A percentile compares a stretch with the other conserved stretches of the same genome.
Conservation (phyloP, 1,139 yeast genomes). For the Candida frijolesensis region DNA sequence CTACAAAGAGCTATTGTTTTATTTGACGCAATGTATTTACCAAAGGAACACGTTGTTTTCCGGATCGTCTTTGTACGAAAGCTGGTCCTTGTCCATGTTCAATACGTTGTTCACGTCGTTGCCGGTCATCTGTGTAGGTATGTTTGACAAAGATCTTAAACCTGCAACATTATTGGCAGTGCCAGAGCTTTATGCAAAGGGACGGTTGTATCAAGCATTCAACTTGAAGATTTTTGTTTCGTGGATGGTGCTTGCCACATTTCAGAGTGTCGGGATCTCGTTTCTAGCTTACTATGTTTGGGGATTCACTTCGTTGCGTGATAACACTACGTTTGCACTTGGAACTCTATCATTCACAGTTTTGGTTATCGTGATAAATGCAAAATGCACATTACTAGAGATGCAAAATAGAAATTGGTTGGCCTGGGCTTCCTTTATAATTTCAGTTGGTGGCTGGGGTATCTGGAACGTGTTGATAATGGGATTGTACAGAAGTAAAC, state of each 20-base stretch:
- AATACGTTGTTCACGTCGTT: conserved; percentile 92
- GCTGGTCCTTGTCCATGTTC: conserved; percentile 97
- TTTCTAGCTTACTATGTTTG: conserved; percentile 67
- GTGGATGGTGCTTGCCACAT: conserved; percentile 81
- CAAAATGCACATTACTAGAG: conserved; percentile 79
- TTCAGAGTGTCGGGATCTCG: conserved; percentile 71
- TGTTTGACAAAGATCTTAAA: conserved; percentile 87
- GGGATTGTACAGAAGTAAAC: conserved; percentile 59
- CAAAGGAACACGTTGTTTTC: conserved; percentile 89
- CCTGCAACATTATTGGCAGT: conserved; percentile 89
- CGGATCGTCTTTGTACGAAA: conserved; percentile 90
- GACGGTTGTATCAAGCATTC: conserved; percentile 76
- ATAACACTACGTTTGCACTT: conserved; percentile 77
- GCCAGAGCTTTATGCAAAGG: conserved; percentile 84
- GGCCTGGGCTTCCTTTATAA: conserved; percentile 64
- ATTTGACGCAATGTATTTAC: conserved; percentile 82
- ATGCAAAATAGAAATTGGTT: conserved; percentile 80
- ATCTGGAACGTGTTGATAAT: conserved; percentile 82
- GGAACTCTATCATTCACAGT: conserved; percentile 78
- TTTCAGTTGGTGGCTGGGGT: conserved; percentile 90
- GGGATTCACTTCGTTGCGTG: conserved; percentile 67
- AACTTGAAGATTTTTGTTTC: conserved; percentile 66
- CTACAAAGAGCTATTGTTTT: conserved; percentile 89
- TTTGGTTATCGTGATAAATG: conserved; percentile 69
- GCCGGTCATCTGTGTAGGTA: conserved; percentile 91